A percentile compares a stretch with the other conserved stretches of the same genome.
phyloP scores from a whole-genome alignment of 371 early-diverging fungal species.

The Rhizopus microsporus region DNA sequence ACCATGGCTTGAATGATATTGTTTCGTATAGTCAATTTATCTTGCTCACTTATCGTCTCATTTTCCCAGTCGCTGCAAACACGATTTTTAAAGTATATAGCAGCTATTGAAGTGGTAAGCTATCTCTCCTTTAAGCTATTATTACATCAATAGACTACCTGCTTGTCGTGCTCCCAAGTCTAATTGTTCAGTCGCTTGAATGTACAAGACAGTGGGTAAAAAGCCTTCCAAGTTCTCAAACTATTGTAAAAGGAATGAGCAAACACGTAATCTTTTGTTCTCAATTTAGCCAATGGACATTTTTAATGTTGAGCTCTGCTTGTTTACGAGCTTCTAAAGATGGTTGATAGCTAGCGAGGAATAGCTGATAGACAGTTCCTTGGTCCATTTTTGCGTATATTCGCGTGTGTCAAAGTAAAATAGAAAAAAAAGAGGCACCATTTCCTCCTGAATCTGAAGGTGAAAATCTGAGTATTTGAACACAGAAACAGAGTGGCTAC shows the following conservation, averaged over 20 bases:
- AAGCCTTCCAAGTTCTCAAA: conserved; percentile 67
- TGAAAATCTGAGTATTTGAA: too few relatives aligned
- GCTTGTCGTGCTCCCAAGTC: conserved; percentile 75
- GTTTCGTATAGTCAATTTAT: conserved; percentile 67
- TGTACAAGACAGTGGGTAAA: conserved; percentile 69
- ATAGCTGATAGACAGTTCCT: conserved; percentile 53
- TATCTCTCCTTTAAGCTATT: neutral
- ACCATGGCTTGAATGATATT: conserved; percentile 77
- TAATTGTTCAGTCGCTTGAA: conserved; percentile 66
- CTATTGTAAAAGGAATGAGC: conserved; percentile 20
- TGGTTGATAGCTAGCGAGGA: conserved; percentile 71
- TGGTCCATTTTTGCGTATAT: conserved; percentile 38
- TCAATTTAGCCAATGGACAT: neutral
- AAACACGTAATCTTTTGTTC: neutral
- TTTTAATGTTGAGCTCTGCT: conserved; percentile 56
- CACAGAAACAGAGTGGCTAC: too few relatives aligned
- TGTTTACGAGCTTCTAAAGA: conserved; percentile 69
- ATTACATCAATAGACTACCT: conserved; percentile 46
- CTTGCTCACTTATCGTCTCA: conserved; percentile 64
- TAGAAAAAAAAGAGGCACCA: neutral
- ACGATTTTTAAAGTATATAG: conserved; percentile 95
- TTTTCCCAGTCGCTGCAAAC: conserved; percentile 74
- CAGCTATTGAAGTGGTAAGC: conserved; percentile 49
- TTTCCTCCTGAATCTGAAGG: too few relatives aligned
- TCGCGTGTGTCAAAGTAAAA: neutral